Evolutionary conservation across 2,329 filamentous ascomycete species (phyloP).

Genomic region (Ramularia endophylla): DNA sequence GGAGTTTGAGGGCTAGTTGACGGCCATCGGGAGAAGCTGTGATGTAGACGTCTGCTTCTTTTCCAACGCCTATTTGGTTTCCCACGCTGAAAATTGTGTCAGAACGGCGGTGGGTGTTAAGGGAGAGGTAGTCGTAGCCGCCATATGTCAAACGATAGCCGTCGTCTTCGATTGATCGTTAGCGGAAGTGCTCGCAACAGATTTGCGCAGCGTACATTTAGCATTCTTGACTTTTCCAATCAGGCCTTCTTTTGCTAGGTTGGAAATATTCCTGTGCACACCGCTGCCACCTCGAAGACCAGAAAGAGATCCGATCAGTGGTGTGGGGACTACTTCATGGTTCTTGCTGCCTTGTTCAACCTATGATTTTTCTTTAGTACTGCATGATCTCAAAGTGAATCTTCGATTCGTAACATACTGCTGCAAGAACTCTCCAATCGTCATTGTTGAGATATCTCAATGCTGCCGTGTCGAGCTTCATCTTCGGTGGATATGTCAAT

Average conservation of each 20-base stretch:
- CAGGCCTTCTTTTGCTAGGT: constrained; percentile 82
- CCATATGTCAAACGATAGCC: constrained; percentile 96
- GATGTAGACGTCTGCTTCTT: constrained; percentile 95
- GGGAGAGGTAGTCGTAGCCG: constrained; percentile 92
- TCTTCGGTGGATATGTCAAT: constrained; percentile 38
- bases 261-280: constrained; percentile 81
- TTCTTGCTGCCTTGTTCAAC: constrained; percentile 93
- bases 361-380: too few species aligned
- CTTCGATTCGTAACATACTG: constrained; percentile 54
- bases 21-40: constrained; percentile 73
- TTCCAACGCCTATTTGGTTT: constrained; percentile 90
- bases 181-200: constrained; percentile 1
- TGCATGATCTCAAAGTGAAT: constrained; percentile 20
- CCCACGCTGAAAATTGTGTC: constrained; percentile 86
- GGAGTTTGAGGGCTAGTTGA: constrained; percentile 88
- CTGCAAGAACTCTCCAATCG: constrained; percentile 92
- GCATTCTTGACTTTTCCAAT: constrained; percentile 93
- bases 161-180: constrained; percentile 59
- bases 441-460: constrained; percentile 88
- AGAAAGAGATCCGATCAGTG: constrained; percentile 77
- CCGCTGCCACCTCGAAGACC: constrained; percentile 68
- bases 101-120: constrained; percentile 78
- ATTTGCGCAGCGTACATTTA: constrained; percentile 64
- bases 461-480: constrained; percentile 93
- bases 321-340: constrained; percentile 91